Percentiles rank a stretch among this genome's conserved stretches.
Evolutionary conservation across 2,329 filamentous ascomycete species (phyloP).

Genomic region (Ascochyta lentis): DNA sequence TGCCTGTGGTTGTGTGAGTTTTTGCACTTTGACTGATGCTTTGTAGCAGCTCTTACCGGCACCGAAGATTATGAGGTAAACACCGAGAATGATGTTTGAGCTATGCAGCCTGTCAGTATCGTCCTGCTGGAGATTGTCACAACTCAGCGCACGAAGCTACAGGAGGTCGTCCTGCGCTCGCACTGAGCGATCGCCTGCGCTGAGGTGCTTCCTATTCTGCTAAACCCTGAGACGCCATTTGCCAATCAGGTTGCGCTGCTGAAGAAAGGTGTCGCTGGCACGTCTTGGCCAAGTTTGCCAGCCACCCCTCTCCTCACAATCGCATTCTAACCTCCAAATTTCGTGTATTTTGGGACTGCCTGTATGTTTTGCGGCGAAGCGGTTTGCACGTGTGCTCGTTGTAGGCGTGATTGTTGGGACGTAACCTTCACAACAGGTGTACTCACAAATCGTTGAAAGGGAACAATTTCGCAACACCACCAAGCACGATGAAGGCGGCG

Average conservation of each 20-base stretch:
- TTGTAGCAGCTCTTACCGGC: constrained; percentile 64
- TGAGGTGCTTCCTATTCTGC: background rate
- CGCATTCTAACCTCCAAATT: background rate
- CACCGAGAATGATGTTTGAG: constrained; percentile 76
- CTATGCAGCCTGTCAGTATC: constrained; percentile 52
- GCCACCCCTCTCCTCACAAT: background rate
- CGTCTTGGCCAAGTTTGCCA: background rate
- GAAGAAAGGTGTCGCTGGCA: too few relatives aligned
- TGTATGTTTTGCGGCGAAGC: background rate
- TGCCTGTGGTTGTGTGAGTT: constrained; percentile 57
- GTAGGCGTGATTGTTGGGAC: constrained; percentile 9
- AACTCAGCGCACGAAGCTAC: background rate
- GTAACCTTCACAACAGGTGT: constrained; percentile 16
- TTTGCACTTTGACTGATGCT: background rate
- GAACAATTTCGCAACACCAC: constrained; percentile 79
- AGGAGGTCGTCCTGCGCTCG: background rate
- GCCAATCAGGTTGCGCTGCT: too few relatives aligned
- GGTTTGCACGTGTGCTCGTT: background rate
- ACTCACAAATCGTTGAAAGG: constrained; percentile 50
- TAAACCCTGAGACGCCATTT: background rate
- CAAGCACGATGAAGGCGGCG: constrained; percentile 84
- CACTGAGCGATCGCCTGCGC: too few relatives aligned
- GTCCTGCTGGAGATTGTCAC: background rate
- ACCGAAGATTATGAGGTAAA: constrained; percentile 92
- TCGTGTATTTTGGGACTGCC: background rate